Conservation (phyloP, 257 asterid genomes). For the Solanum clarkiae region DNA sequence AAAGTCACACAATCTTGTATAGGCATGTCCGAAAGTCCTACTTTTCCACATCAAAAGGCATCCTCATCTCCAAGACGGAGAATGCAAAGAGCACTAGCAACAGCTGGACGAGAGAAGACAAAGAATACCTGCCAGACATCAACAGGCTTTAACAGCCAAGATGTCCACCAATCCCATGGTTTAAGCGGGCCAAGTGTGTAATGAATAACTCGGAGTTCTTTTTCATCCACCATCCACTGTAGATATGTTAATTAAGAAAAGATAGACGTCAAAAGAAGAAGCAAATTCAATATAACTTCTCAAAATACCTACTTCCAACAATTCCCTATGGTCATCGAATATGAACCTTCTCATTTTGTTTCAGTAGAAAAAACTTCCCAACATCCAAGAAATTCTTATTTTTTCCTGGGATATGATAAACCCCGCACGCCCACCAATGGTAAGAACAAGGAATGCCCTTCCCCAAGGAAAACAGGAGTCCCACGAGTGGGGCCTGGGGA, state of each 20-base stretch:
- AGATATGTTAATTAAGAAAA: slow-evolving; percentile 7
- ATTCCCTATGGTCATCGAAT: not conserved
- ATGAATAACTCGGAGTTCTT: slow-evolving; percentile 89
- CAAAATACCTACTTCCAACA: not conserved
- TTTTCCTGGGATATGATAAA: not conserved
- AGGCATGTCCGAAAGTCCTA: not conserved
- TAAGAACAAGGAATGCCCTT: not conserved
- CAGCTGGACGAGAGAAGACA: not conserved
- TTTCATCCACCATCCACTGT: slow-evolving; percentile 98
- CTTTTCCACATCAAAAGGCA: not conserved
- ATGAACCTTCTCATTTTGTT: not conserved
- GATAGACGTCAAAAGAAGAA: not conserved
- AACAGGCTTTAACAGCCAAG: slow-evolving; percentile 96
- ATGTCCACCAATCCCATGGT: slow-evolving; percentile 99
- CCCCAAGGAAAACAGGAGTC: not conserved
- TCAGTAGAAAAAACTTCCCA: not conserved
- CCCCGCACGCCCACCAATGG: not conserved
- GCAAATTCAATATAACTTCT: not conserved
- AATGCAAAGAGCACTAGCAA: not conserved
- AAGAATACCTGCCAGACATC: slow-evolving; percentile 95
- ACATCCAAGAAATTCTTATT: not conserved
- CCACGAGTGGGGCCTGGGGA: too few species aligned
- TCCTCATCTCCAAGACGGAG: not conserved
- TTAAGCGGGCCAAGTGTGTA: slow-evolving; percentile 99
- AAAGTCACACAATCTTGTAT: not conserved